Percentiles rank a stretch among this genome's conserved stretches.
Evolutionary conservation across 352 stramenopile species (phyloP).

Genomic region (Phytophthora boehmeriae): DNA sequence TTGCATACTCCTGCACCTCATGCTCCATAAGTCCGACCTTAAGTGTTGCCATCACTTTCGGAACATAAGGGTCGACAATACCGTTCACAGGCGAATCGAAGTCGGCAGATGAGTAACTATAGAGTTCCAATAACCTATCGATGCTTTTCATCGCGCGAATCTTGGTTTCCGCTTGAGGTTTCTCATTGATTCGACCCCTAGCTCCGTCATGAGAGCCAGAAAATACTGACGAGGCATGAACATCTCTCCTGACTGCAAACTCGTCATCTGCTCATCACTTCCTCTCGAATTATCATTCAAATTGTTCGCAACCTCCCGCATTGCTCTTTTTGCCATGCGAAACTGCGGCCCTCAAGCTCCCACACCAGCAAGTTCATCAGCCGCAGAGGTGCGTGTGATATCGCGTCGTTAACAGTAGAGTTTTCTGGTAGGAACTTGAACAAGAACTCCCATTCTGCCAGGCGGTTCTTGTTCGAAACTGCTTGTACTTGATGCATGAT

Average conservation of each 20-base stretch:
- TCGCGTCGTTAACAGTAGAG: constrained; percentile 60
- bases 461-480: constrained; percentile 50
- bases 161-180: constrained; percentile 43
- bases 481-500: constrained; percentile 68
- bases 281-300: constrained; percentile 39
- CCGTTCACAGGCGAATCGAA: constrained; percentile 41
- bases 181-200: constrained; percentile 70
- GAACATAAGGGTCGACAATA: constrained; percentile 81
- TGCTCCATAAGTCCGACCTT: constrained; percentile 75
- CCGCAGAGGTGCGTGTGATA: constrained; percentile 54
- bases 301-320: constrained; percentile 58
- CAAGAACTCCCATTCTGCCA: constrained; percentile 76
- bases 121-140: constrained; percentile 69
- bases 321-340: constrained; percentile 58
- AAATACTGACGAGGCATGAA: constrained; percentile 83
- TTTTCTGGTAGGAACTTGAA: constrained; percentile 72
- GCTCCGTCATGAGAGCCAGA: constrained; percentile 81
- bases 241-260: constrained; percentile 29
- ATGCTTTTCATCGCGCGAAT: constrained; percentile 80
- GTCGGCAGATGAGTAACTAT: constrained; percentile 35
- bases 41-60: constrained; percentile 90
- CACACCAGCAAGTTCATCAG: constrained; percentile 68
- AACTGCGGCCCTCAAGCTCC: constrained; percentile 63
- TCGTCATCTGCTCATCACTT: constrained; percentile 24
- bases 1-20: constrained; percentile 61